Evolutionary conservation across 1,284 basidiomycete species (phyloP), one percentile per base, ranked within the genome.

Genomic region (Prillingera fragicola): DNA sequence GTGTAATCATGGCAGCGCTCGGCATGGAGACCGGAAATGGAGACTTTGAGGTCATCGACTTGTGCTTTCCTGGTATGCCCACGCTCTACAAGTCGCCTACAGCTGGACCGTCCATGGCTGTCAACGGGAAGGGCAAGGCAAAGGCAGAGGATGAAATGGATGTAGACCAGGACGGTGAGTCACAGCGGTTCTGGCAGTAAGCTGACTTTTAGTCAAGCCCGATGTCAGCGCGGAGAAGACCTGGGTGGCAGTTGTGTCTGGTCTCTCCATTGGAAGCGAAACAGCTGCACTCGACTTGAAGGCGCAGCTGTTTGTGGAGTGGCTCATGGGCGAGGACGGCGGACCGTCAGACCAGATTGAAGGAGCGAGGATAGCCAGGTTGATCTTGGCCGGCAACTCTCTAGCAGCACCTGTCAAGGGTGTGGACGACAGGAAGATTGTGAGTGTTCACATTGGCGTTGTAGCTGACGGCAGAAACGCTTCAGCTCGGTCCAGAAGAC

Each of bases 41-140:
- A 7, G 90, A 96, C 53, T 97, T 98, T 59, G 86, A 96, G 62
- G 91, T 95, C 4, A 77, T 86, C n/a, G 94, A 97, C 67, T 69
- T 87, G 5, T 89, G 88, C 69, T 87, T 80, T 61, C 79, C 91
- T 3, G 91, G 84, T 0, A 74, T 91, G 70, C 82, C 90, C 8
- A 81, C 81, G 1, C 80, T 84, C 53, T 64, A 61, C 9, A 36
- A 47, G 45, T 32, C 60, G 1, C 39, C 53, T 36, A 36, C 36
- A 3, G 55, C 59, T 42, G 64, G 55, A 41, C 65, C 48, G 43
- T 62, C 35, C 19, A 24, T 19, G 2, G 31, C 19, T 15, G 32
- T 18, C 14, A 72, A 54, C 50, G 65, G 59, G 10, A 67, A 67
- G 52, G 76, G 72, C 63, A 67, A 71, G 62, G 59, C 48, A 1